Base-by-base conservation (phyloP, 139 green algal genomes). In the Chlamydomonas sp. region DNA sequence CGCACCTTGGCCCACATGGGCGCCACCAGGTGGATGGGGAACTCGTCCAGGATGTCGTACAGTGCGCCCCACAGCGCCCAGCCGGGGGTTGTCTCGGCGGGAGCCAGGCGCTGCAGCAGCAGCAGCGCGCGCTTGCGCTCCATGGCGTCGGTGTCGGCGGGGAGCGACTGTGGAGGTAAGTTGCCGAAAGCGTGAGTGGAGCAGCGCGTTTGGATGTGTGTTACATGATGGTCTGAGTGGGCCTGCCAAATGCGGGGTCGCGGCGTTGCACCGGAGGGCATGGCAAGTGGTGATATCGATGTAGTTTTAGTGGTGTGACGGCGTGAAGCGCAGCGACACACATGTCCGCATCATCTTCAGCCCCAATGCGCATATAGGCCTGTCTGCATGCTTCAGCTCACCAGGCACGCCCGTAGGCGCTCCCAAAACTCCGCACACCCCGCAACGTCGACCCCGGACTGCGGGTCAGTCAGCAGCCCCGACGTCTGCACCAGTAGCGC, bases 21-120 rank as follows among this genome's bases (percentile, higher is more conserved):
- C 17, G 80, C 84, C 18, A 91, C 68, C 14, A 91, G 84, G 84
- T 91, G 89, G 18, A 86, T 78, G 66, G 83, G 78, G 76, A 91
- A 91, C 66, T 89, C 89, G 63, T 92, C 89, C 79, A 92, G 72
- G 17, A 85, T 69, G 72, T 83, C 79, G 62, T 92, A 87, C 84
- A 92, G 84, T 31, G 84, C 79, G 7, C 63, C 5, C 89, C 89
- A 91, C 18, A 75, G 49, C 57, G 59, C 64, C 89, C 89, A 92
- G 62, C 61, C 79, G 16, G 89, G 79, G 58, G 16, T 58, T 16
- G 1, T 2, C 66, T 17, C 84, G 31, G 79, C 3, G 0, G 84
- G 84, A 64, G 88, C 20, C 84, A 87, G 79, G 16, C 68, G 77
- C 84, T 90, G 78, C 61, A 92, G 84, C 64, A 92, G 64, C 69